These are phyloP conservation scores for Cercophora sp. DNA, from an alignment of 495 filamentous ascomycete genomes.

Conservation along the genomic window DNA sequence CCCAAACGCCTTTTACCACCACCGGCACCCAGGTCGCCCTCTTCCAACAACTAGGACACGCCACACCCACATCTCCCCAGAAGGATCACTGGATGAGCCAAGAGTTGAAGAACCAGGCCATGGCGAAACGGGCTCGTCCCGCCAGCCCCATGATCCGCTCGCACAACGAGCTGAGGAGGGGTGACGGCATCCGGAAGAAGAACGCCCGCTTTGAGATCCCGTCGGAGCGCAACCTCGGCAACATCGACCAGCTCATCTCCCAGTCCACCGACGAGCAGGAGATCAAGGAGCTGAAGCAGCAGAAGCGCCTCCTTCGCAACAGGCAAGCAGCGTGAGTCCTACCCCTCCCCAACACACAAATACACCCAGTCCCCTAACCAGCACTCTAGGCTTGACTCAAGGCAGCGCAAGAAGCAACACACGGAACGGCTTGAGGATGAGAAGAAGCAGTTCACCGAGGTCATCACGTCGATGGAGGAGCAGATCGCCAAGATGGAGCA, in stretches of 20 bases:
- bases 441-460: constrained; percentile 79
- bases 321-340: constrained; percentile 87
- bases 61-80: constrained; percentile 50
- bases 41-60: constrained; percentile 44
- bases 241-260: constrained; percentile 90
- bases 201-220: constrained; percentile 98
- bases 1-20: constrained; percentile 51
- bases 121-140: constrained; percentile 66
- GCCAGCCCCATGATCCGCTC: constrained; percentile 71
- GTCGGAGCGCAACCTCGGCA: constrained; percentile 83
- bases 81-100: constrained; percentile 52
- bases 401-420: constrained; percentile 98
- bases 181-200: constrained; percentile 98
- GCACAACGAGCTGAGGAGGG: constrained; percentile 72
- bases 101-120: constrained; percentile 55
- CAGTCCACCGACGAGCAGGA: constrained; percentile 86
- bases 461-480: constrained; percentile 76
- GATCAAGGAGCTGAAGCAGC: constrained; percentile 97
- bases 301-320: constrained; percentile 92
- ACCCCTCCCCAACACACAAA: constrained; percentile 35
- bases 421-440: constrained; percentile 95
- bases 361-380: too few relatives aligned
- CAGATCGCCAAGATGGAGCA: constrained; percentile 63
- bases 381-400: constrained; percentile 76
- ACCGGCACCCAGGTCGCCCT: constrained; percentile 44